Evolutionary conservation across 495 filamentous ascomycete genomes (phyloP).

Genomic region (Penicillium angulare): DNA sequence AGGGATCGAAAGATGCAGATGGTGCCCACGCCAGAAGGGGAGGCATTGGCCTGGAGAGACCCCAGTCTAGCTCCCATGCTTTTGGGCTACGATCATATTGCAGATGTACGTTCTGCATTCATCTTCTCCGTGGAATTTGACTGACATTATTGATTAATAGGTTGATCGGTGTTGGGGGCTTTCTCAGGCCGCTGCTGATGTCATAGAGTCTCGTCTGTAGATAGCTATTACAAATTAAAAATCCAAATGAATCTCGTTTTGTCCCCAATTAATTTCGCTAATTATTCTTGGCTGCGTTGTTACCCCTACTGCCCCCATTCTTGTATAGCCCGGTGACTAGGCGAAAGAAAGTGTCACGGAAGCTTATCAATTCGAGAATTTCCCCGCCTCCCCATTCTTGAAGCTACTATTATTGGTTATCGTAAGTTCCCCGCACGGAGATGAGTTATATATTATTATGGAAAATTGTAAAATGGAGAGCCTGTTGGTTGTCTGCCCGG

Average conservation of each 20-base stretch:
- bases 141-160: background rate
- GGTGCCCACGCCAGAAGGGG: slow-evolving; percentile 42
- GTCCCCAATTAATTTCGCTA: background rate
- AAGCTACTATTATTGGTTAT: background rate
- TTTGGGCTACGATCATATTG: slow-evolving; percentile 44
- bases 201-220: slow-evolving; percentile 20
- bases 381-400: slow-evolving; percentile 9
- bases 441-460: background rate
- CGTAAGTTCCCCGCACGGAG: background rate
- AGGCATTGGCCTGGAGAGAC: slow-evolving; percentile 47
- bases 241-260: background rate
- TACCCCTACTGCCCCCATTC: background rate
- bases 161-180: slow-evolving; percentile 17
- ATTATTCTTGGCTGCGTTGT: too few species aligned
- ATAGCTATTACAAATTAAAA: background rate
- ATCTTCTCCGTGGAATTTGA: background rate
- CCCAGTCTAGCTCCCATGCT: slow-evolving; percentile 42
- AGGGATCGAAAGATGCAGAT: slow-evolving; percentile 46
- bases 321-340: background rate
- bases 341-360: background rate
- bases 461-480: background rate
- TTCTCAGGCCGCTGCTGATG: background rate
- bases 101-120: slow-evolving; percentile 22
- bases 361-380: background rate
- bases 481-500: background rate